These are phyloP conservation scores for Psilocybe mexicana DNA, from an alignment of 1,284 basidiomycete species.

Conservation along the genomic window DNA sequence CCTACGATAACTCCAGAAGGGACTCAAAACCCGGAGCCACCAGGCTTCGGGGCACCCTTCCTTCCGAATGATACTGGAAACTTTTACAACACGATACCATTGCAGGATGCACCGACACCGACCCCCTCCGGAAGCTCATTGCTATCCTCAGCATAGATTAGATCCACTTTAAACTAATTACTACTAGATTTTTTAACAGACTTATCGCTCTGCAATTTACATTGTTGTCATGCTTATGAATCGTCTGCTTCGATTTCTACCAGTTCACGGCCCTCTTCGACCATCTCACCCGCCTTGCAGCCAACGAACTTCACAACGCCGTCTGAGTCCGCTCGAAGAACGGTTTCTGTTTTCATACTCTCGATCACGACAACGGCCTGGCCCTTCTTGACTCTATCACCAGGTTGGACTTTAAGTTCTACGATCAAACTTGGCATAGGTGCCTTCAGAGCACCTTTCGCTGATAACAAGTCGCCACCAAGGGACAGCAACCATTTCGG, in stretches of 20 bases:
- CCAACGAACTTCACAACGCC: constrained; percentile 73
- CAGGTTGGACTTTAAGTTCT: constrained; percentile 77
- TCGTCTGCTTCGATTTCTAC: constrained; percentile 52
- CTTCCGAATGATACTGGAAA: constrained; percentile 30
- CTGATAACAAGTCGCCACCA: constrained; percentile 53
- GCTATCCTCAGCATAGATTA: constrained; percentile 15
- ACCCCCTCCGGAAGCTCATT: constrained; percentile 38
- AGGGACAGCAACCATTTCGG: constrained; percentile 69
- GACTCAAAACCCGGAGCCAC: constrained; percentile 48
- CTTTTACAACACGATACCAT: constrained; percentile 25
- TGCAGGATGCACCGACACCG: constrained; percentile 46
- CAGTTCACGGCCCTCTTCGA: constrained; percentile 82
- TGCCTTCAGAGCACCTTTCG: constrained; percentile 62
- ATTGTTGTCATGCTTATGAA: constrained; percentile 1
- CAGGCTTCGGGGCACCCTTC: constrained; percentile 42
- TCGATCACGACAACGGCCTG: constrained; percentile 84
- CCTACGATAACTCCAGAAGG: constrained; percentile 38
- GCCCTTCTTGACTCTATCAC: constrained; percentile 78
- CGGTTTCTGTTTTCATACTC: constrained; percentile 97
- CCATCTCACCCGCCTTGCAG: constrained; percentile 84
- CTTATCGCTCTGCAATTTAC: not conserved
- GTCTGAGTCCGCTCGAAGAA: constrained; percentile 66
- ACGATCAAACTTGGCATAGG: constrained; percentile 93
- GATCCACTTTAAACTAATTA: not conserved
- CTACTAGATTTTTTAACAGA: constrained; percentile 3